phyloP scores from a whole-genome alignment of 108 stramenopile species.

The Pseudonitzschia multistriata region DNA sequence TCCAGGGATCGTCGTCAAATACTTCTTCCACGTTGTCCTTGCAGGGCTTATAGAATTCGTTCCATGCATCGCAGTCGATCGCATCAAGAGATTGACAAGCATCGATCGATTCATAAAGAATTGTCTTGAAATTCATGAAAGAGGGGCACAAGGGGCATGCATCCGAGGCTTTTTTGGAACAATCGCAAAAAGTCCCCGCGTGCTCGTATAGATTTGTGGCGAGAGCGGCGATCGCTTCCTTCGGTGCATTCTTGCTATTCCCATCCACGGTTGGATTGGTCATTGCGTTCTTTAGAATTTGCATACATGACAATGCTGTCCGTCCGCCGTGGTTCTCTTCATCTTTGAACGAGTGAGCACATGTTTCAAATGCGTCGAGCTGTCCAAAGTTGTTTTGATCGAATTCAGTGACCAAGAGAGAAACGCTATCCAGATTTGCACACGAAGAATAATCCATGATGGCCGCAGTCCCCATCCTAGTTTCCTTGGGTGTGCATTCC shows the following conservation, averaged over 20 bases:
- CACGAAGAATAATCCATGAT: conserved; percentile 70
- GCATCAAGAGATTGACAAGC: conserved; percentile 84
- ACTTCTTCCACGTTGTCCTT: conserved; percentile 56
- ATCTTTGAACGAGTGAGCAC: conserved; percentile 67
- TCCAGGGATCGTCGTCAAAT: conserved; percentile 57
- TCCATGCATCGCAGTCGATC: conserved; percentile 89
- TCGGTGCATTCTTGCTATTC: conserved; percentile 42
- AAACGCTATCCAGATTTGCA: conserved; percentile 56
- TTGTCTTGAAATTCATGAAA: conserved; percentile 80
- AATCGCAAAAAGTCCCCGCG: conserved; percentile 79
- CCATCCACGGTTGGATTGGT: conserved; percentile 48
- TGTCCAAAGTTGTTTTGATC: conserved; percentile 88
- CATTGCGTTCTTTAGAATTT: conserved; percentile 66
- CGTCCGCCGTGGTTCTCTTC: conserved; percentile 64
- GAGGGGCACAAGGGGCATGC: conserved; percentile 67
- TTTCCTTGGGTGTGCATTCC: conserved; percentile 61
- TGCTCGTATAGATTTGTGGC: conserved; percentile 68
- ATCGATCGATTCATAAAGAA: conserved; percentile 84
- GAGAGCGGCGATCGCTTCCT: conserved; percentile 62
- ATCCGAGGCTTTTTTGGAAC: conserved; percentile 53
- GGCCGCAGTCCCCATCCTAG: conserved; percentile 53
- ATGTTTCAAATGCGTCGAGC: conserved; percentile 83
- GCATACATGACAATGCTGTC: conserved; percentile 83
- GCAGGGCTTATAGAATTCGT: conserved; percentile 78
- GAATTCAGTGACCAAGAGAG: conserved; percentile 75